Percentiles rank a stretch among this genome's conserved stretches.
These are phyloP conservation scores for Sclerotinia minor DNA, from an alignment of 2,329 filamentous ascomycete species.

Conservation along the genomic window DNA sequence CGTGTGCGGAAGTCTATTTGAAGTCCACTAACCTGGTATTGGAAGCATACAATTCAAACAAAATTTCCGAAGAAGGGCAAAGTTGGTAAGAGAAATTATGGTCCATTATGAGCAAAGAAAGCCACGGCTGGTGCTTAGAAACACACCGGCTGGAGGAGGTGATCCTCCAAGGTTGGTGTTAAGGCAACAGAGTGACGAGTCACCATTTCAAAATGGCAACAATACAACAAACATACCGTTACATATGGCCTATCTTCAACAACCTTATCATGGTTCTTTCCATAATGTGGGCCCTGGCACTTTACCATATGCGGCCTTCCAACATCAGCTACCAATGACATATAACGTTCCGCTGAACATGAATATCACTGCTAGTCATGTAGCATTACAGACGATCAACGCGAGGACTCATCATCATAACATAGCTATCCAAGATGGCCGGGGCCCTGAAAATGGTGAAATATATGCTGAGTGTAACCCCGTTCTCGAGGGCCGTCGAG, in stretches of 20 bases:
- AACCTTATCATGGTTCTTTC: constrained; percentile 10
- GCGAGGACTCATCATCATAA: background rate
- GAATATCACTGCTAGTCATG: constrained; percentile 10
- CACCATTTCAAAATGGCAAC: background rate
- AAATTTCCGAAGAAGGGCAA: background rate
- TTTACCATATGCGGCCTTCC: constrained; percentile 1
- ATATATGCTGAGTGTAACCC: background rate
- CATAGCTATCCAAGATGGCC: background rate
- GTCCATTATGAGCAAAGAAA: constrained; percentile 24
- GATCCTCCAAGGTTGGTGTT: constrained; percentile 5
- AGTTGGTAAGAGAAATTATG: background rate
- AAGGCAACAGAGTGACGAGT: background rate
- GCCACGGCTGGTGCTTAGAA: constrained; percentile 19
- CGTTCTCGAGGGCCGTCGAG: background rate
- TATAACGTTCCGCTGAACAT: constrained; percentile 15
- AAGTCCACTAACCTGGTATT: background rate
- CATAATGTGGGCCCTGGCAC: background rate
- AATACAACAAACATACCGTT: constrained; percentile 13
- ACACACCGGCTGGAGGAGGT: background rate
- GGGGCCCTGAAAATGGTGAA: no score
- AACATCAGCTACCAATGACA: constrained; percentile 5
- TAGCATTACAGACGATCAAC: background rate
- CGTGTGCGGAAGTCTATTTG: background rate
- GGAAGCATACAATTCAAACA: background rate
- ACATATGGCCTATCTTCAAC: constrained; percentile 9